These are phyloP conservation scores for Hysterangium stoloniferum DNA, from an alignment of 768 basidiomycete genomes.

Conservation along the genomic window DNA sequence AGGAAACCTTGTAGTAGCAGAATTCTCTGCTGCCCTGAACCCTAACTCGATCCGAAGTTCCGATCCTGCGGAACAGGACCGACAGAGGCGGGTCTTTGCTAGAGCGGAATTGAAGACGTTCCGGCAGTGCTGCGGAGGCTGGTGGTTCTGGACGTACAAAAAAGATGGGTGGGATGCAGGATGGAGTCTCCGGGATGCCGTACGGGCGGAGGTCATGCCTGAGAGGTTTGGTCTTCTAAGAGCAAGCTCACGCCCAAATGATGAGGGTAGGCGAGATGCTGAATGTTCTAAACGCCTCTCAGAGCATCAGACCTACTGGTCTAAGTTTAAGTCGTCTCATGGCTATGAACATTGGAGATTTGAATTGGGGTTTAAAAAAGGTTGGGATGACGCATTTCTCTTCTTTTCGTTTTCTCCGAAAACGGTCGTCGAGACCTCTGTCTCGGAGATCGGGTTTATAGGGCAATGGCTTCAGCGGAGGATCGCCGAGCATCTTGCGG, in stretches of 20 bases:
- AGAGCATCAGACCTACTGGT: constrained; percentile 40
- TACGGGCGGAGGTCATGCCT: constrained; percentile 56
- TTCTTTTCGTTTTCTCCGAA: constrained; percentile 36
- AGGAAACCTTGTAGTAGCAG: constrained; percentile 60
- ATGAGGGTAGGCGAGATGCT: constrained; percentile 23
- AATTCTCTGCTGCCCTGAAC: constrained; percentile 75
- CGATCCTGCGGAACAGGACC: constrained; percentile 32
- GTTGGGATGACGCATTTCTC: constrained; percentile 63
- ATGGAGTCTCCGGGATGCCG: constrained; percentile 66
- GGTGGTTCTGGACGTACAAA: constrained; percentile 84
- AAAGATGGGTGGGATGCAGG: constrained; percentile 65
- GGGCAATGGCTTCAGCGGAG: constrained; percentile 49
- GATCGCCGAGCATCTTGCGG: constrained; percentile 34
- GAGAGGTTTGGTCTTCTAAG: constrained; percentile 32
- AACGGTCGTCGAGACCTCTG: constrained; percentile 19
- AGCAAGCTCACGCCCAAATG: constrained; percentile 14
- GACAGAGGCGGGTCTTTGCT: constrained; percentile 42
- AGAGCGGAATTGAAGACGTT: constrained; percentile 59
- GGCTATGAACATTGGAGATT: constrained; percentile 64
- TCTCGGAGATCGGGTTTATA: constrained; percentile 58
- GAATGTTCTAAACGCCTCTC: background rate
- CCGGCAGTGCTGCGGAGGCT: constrained; percentile 58
- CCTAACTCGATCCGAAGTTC: constrained; percentile 48
- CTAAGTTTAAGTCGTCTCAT: constrained; percentile 35
- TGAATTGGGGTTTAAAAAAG: constrained; percentile 51